A percentile compares a stretch with the other conserved stretches of the same genome.
phyloP scores from a whole-genome alignment of 257 asterid genomes.

The Jasminum sambac region DNA sequence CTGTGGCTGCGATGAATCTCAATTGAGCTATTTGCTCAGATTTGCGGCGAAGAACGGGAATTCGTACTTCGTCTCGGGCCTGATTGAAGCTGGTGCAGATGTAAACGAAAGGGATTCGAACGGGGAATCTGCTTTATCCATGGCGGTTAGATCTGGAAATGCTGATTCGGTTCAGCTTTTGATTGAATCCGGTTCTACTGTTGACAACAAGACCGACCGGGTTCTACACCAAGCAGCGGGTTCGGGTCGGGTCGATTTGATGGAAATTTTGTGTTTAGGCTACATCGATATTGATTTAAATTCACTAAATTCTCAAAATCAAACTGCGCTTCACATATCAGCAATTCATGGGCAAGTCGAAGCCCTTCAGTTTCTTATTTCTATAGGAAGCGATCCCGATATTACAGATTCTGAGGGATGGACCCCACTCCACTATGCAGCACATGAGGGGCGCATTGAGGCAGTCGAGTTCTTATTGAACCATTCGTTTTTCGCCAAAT shows the following conservation, averaged over 20 bases:
- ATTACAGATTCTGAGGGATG: slow-evolving; percentile 38
- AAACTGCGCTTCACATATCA: slow-evolving; percentile 62
- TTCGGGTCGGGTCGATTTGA: slow-evolving; percentile 43
- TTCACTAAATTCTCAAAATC: slow-evolving; percentile 34
- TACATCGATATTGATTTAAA: slow-evolving; percentile 57
- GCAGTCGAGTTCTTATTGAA: slow-evolving; percentile 39
- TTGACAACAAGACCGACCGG: slow-evolving; percentile 34
- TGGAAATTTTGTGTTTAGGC: slow-evolving; percentile 49
- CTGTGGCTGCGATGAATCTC: slow-evolving; percentile 43
- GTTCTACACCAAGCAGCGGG: slow-evolving; percentile 53
- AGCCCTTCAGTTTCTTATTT: slow-evolving; percentile 47
- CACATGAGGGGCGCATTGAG: slow-evolving; percentile 41
- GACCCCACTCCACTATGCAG: slow-evolving; percentile 66
- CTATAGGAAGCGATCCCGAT: slow-evolving; percentile 47
- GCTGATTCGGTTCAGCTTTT: slow-evolving; percentile 38
- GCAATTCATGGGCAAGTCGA: slow-evolving; percentile 45
- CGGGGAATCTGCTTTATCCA: slow-evolving; percentile 34
- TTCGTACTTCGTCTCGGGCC: slow-evolving; percentile 32
- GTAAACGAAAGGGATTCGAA: slow-evolving; percentile 35
- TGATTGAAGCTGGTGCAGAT: slow-evolving; percentile 68
- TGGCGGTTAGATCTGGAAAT: slow-evolving; percentile 53
- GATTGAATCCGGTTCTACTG: slow-evolving; percentile 48
- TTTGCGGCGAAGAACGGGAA: slow-evolving; percentile 46
- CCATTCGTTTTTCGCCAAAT: slow-evolving; percentile 41
- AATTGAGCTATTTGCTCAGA: slow-evolving; percentile 49